phyloP scores from a whole-genome alignment of 1,139 yeast species.

The Sugiyamaella grinbergsii region DNA sequence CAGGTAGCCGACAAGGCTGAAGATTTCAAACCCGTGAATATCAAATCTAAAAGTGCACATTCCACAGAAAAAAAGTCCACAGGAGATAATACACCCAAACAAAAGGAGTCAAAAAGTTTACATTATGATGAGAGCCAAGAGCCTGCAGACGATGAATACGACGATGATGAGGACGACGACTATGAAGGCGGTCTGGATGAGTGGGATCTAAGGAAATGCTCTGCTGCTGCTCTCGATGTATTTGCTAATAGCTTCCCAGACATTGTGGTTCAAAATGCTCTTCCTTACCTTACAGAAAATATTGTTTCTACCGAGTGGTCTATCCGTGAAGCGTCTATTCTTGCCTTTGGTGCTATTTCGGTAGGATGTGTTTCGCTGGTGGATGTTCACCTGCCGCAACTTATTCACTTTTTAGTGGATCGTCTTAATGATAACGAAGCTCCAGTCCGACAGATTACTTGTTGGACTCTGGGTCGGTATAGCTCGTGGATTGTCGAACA shows the following conservation, averaged over 20 bases:
- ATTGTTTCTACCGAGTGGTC: slow-evolving; percentile 79
- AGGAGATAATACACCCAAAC: slow-evolving; percentile 19
- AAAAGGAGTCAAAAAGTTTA: slow-evolving; percentile 22
- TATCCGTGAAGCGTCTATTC: slow-evolving; percentile 85
- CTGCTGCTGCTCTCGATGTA: slow-evolving; percentile 89
- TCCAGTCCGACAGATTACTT: slow-evolving; percentile 85
- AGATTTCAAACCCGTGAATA: slow-evolving; percentile 79
- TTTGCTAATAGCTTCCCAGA: slow-evolving; percentile 70
- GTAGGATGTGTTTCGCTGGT: slow-evolving; percentile 81
- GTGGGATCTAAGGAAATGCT: slow-evolving; percentile 91
- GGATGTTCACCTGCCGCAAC: slow-evolving; percentile 69
- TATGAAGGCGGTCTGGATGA: slow-evolving; percentile 70
- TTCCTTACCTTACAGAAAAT: slow-evolving; percentile 75
- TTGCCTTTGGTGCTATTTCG: slow-evolving; percentile 94
- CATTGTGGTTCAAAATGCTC: slow-evolving; percentile 63
- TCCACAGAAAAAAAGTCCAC: slow-evolving; percentile 40
- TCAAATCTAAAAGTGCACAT: slow-evolving; percentile 69
- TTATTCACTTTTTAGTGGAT: slow-evolving; percentile 84
- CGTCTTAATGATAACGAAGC: slow-evolving; percentile 75
- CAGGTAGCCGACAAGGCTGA: slow-evolving; percentile 84
- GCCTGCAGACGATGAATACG: slow-evolving; percentile 46
- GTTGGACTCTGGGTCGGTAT: slow-evolving; percentile 93
- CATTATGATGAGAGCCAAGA: slow-evolving; percentile 26
- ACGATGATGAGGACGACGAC: slow-evolving; percentile 57
- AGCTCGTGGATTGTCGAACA: slow-evolving; percentile 65